These are phyloP conservation scores for Trichoderma atroviride DNA, from an alignment of 2,329 filamentous ascomycete genomes.

Conservation along the genomic window DNA sequence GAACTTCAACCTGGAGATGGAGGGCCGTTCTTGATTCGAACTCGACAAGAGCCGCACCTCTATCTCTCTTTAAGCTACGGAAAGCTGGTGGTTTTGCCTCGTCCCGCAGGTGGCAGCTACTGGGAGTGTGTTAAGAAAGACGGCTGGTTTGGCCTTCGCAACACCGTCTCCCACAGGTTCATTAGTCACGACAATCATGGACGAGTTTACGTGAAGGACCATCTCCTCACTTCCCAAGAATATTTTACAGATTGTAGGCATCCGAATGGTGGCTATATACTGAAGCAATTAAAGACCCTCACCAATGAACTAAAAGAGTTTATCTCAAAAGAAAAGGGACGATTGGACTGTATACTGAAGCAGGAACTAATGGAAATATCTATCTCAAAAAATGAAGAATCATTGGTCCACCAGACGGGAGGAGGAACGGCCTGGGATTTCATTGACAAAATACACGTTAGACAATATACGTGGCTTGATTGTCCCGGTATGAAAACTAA, in stretches of 20 bases:
- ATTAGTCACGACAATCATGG: neutral
- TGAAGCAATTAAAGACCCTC: neutral
- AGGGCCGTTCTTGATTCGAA: neutral
- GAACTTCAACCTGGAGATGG: neutral
- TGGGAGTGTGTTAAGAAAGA: neutral
- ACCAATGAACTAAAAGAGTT: neutral
- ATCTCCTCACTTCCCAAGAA: rapidly evolving
- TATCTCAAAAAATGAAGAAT: neutral
- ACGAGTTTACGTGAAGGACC: neutral
- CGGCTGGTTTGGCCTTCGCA: neutral
- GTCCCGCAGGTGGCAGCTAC: neutral
- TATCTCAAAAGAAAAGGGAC: neutral
- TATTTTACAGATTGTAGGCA: neutral
- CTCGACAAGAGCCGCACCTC: neutral
- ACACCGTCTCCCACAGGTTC: neutral
- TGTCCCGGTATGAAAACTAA: neutral
- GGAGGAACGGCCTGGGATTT: neutral
- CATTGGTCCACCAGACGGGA: neutral
- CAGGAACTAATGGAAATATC: neutral
- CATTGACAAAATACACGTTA: neutral
- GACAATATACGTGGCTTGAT: too few species aligned
- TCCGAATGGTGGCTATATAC: neutral
- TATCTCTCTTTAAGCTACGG: neutral
- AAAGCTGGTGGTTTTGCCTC: neutral
- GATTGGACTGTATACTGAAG: neutral